phyloP scores from a whole-genome alignment of 441 rosid species.

The Jatropha multifida region DNA sequence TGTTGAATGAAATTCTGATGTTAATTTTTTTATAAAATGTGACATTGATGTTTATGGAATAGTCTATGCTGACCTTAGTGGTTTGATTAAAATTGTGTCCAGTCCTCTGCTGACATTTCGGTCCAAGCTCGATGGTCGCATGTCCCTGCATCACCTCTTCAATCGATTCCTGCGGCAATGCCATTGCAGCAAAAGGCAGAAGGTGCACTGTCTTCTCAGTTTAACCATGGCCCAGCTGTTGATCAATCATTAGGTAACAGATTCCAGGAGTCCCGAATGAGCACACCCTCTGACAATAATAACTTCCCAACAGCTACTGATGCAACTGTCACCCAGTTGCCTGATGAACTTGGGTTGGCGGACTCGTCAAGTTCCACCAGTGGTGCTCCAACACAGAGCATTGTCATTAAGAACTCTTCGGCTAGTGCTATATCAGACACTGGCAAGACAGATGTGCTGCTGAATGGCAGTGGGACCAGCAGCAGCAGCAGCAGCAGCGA shows the following conservation, averaged over 20 bases:
- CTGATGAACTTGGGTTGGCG: slow-evolving; percentile 58
- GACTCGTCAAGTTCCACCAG: slow-evolving; percentile 48
- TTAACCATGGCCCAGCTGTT: slow-evolving; percentile 48
- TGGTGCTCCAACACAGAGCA: slow-evolving; percentile 36
- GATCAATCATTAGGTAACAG: slow-evolving; percentile 50
- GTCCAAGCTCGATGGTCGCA: slow-evolving; percentile 85
- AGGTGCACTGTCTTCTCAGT: slow-evolving; percentile 48
- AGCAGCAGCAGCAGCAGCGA: slow-evolving; percentile 19
- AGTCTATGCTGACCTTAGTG: not conserved
- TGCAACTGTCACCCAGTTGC: slow-evolving; percentile 43
- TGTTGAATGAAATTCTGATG: not conserved
- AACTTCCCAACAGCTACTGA: slow-evolving; percentile 35
- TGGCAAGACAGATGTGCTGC: slow-evolving; percentile 31
- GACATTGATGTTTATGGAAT: not conserved
- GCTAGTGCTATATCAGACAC: slow-evolving; percentile 33
- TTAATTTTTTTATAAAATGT: not conserved
- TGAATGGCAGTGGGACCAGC: slow-evolving; percentile 28
- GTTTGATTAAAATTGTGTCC: slow-evolving; percentile 27
- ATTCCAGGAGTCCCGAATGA: slow-evolving; percentile 45
- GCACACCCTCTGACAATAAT: slow-evolving; percentile 41
- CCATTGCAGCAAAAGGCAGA: slow-evolving; percentile 69
- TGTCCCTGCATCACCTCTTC: slow-evolving; percentile 60
- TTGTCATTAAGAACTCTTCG: slow-evolving; percentile 37
- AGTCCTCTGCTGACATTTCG: slow-evolving; percentile 76
- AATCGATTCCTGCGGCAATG: slow-evolving; percentile 50